Evolutionary conservation across 2,329 filamentous ascomycete species (phyloP).

Genomic region (Venturia pyrina): DNA sequence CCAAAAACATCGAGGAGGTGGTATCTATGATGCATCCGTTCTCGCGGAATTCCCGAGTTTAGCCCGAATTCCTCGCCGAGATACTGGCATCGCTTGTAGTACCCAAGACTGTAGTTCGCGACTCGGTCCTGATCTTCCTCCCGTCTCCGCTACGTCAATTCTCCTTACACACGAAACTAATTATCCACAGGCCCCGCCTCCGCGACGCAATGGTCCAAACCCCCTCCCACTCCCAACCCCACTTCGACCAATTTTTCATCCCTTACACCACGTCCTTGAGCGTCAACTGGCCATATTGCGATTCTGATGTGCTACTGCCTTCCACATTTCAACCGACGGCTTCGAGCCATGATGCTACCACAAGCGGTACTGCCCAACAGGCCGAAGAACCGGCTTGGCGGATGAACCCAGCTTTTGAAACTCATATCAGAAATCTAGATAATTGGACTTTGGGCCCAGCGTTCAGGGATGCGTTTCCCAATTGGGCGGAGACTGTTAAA

Average conservation of each 20-base stretch:
- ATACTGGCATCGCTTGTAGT: too few species aligned
- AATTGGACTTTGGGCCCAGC: conserved; percentile 73
- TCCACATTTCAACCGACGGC: conserved; percentile 22
- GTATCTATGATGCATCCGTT: neutral
- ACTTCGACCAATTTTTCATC: conserved; percentile 73
- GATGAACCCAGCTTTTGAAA: conserved; percentile 81
- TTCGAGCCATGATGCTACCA: conserved; percentile 19
- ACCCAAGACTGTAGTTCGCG: neutral
- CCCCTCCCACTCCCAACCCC: conserved; percentile 41
- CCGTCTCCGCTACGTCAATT: neutral
- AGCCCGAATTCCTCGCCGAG: too few species aligned
- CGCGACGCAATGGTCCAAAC: conserved; percentile 53
- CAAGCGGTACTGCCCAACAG: neutral
- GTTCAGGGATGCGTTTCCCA: conserved; percentile 58
- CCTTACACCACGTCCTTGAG: conserved; percentile 67
- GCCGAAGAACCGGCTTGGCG: conserved; percentile 50
- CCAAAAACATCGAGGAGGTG: neutral
- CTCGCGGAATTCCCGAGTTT: neutral
- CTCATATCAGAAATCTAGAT: conserved; percentile 60
- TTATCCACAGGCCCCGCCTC: conserved; percentile 49
- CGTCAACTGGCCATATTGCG: conserved; percentile 77
- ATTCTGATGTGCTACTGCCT: conserved; percentile 55
- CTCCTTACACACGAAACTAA: neutral
- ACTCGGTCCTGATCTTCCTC: neutral
- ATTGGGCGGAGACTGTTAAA: conserved; percentile 27